Evolutionary conservation across 129 eudicot genomes (phyloP).

Genomic region (Solidago caesia): DNA sequence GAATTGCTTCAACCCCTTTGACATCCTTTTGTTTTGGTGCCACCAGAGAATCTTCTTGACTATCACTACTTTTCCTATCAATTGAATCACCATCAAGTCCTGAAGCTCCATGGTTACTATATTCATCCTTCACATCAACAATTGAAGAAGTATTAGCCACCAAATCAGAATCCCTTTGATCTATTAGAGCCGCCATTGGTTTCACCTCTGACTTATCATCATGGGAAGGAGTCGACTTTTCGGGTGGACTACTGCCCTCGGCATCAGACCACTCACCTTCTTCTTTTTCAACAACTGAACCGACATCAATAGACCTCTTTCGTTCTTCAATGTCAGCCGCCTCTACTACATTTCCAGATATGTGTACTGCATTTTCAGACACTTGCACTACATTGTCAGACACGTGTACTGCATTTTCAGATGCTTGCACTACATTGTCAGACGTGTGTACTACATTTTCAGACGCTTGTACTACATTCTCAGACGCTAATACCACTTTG

Average conservation of each 20-base stretch:
- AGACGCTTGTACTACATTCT: not conserved
- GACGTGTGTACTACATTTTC: not conserved
- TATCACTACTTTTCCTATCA: constrained; percentile 36
- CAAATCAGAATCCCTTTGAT: constrained; percentile 25
- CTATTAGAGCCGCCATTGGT: constrained; percentile 27
- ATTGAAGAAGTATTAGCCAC: not conserved
- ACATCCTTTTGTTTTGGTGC: constrained; percentile 60
- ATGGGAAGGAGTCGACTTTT: constrained; percentile 17
- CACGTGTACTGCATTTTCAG: too few species aligned
- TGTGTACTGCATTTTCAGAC: too few species aligned
- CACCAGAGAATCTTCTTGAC: constrained; percentile 50
- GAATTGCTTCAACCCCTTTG: constrained; percentile 79
- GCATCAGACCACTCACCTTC: constrained; percentile 40
- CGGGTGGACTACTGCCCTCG: constrained; percentile 23
- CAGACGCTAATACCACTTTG: constrained; percentile 44
- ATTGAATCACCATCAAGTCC: constrained; percentile 30
- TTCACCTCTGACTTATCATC: constrained; percentile 43
- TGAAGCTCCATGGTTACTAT: constrained; percentile 24
- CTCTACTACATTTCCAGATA: constrained; percentile 27
- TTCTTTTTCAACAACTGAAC: constrained; percentile 31
- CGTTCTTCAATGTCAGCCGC: constrained; percentile 42
- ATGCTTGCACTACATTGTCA: too few species aligned
- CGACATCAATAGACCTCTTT: constrained; percentile 24
- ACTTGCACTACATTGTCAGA: too few species aligned
- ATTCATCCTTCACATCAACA: constrained; percentile 27